Evolutionary conservation across 1,139 yeast species (phyloP), one percentile per base, ranked within the genome.

Genomic region (Zhuliangozyma blackwelliae): DNA sequence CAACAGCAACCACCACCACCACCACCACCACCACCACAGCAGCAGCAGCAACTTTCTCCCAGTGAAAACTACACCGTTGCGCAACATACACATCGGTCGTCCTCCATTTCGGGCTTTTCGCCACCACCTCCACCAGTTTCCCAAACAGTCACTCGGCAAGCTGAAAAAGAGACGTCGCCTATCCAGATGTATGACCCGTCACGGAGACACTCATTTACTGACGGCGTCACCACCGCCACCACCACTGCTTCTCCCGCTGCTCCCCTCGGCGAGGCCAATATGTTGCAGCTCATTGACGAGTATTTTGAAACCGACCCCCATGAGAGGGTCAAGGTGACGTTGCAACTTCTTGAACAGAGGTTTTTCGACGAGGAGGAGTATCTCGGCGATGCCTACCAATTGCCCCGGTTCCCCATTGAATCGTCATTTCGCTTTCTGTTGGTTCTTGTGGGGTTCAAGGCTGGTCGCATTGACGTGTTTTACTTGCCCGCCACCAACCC

Each of bases 401-500:
- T 69, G 32, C 75, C 74, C 6, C 64, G 63, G 41, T 68, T 68
- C 47, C 72, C 74, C 3, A 52, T 62, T 37, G 73, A 67, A 40
- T 51, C 54, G 25, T 53, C 64, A 5, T 48, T 64, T 25, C 46
- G 63, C 31, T 59, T 58, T 44, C 68, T 63, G 44, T 55, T 69
- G 40, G 81, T 82, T 35, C 63, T 89, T 35, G 94, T 90, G 25
- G 82, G 86, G 40, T 85, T 92, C 62, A 92, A 94, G 58, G 84
- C 88, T 22, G 92, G 95, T 9, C 75, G 96, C 43, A 66, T 85
- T 43, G 98, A 92, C 55, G 85, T 90, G 3, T 81, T 88, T 48
- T 82, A 83, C 49, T 64, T 82, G 11, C 82, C 90, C 2, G 61
- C 65, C 16, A 61, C 62, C 21, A 50, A 54, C 44, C 20, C 37